Evolutionary conservation across 768 basidiomycete genomes (phyloP).

Genomic region (Pluteus cervinus): DNA sequence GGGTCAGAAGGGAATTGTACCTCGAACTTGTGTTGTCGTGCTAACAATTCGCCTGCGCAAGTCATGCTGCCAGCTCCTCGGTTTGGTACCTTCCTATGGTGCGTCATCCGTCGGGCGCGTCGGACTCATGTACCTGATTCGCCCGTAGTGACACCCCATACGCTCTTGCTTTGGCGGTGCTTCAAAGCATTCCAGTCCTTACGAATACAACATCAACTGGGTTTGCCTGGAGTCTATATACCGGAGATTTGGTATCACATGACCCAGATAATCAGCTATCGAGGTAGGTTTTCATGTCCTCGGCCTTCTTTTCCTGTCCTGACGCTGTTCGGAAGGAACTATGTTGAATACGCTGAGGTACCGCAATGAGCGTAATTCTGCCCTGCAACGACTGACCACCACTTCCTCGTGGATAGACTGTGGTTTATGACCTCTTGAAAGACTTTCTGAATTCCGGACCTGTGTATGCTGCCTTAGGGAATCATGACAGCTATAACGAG

Average conservation of each 20-base stretch:
- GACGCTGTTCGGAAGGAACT: too few species aligned
- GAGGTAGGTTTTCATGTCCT: conserved; percentile 29
- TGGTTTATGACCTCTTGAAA: conserved; percentile 64
- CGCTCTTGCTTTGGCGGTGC: conserved; percentile 50
- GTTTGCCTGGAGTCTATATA: conserved; percentile 65
- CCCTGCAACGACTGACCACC: too few species aligned
- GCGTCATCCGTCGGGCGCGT: too few species aligned
- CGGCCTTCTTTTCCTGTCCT: too few species aligned
- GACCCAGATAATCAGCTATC: conserved; percentile 61
- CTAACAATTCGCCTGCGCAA: conserved; percentile 45
- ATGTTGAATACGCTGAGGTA: too few species aligned
- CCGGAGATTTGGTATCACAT: conserved; percentile 72
- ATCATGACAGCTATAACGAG: conserved; percentile 78
- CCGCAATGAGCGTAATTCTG: too few species aligned
- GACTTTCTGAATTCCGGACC: conserved; percentile 54
- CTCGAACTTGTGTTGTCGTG: conserved; percentile 60
- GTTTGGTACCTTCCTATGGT: conserved; percentile 51
- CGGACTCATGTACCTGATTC: too few species aligned
- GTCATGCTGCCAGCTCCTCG: conserved; percentile 58
- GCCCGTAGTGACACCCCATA: conserved; percentile 55
- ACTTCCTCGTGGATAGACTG: too few species aligned
- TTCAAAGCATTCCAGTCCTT: conserved; percentile 63
- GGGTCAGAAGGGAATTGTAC: too few species aligned
- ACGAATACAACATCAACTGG: too few species aligned
- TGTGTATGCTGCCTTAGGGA: conserved; percentile 69